Conservation (phyloP, 2,329 filamentous ascomycete genomes). For the Aureobasidium zeae region DNA sequence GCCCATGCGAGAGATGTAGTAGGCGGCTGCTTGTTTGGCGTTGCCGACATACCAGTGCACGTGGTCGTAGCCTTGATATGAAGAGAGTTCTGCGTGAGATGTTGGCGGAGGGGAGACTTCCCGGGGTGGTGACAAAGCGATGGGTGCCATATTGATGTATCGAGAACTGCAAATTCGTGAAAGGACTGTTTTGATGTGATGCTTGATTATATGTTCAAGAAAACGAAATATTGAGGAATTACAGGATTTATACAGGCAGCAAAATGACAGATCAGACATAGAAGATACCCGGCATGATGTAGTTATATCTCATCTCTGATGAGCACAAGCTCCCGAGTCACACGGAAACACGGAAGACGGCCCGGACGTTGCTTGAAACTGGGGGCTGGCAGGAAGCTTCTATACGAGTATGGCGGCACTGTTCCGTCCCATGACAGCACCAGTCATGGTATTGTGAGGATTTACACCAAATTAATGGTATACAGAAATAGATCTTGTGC, state of each 20-base stretch:
- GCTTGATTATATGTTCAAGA: too few species aligned
- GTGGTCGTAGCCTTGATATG: conserved; percentile 80
- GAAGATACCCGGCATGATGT: neutral
- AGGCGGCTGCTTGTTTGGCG: conserved; percentile 86
- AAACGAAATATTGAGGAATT: too few species aligned
- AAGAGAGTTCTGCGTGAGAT: conserved; percentile 14
- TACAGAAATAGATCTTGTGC: too few species aligned
- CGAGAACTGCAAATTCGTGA: too few species aligned
- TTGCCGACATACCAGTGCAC: conserved; percentile 96
- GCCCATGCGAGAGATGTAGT: conserved; percentile 80
- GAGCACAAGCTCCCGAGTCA: neutral
- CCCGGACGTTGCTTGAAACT: neutral
- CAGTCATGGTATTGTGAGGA: too few species aligned
- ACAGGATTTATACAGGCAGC: too few species aligned
- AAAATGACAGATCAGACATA: too few species aligned
- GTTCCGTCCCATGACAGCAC: too few species aligned
- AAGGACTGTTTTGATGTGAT: too few species aligned
- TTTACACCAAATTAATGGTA: too few species aligned
- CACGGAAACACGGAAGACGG: neutral
- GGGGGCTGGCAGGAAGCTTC: too few species aligned
- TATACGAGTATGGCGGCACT: too few species aligned
- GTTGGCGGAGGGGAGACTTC: conserved; percentile 1
- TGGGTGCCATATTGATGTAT: conserved; percentile 28
- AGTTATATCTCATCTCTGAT: neutral
- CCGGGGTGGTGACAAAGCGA: conserved; percentile 26